These are phyloP conservation scores for Chlorella sp. DNA, from an alignment of 139 green algal genomes.

Conservation along the genomic window DNA sequence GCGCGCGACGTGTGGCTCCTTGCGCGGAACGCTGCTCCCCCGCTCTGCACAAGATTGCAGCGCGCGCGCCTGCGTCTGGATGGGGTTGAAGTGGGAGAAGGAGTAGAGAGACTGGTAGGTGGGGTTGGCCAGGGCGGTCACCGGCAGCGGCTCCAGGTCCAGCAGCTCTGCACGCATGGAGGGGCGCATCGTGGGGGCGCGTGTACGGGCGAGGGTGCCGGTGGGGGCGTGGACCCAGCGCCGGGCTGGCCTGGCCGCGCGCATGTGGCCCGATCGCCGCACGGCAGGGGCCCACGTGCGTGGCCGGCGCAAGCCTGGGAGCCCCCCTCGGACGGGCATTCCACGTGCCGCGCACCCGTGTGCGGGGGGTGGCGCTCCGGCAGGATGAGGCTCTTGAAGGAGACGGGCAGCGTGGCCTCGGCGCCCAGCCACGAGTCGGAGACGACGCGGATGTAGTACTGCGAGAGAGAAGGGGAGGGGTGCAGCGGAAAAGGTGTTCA, in stretches of 20 bases:
- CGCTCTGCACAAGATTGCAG: background rate
- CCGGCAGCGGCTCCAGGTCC: conserved; percentile 91
- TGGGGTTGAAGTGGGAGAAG: conserved; percentile 99
- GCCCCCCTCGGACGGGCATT: background rate
- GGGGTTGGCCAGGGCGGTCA: conserved; percentile 76
- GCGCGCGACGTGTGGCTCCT: too few species aligned
- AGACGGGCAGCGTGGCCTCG: conserved; percentile 66
- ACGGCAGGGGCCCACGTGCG: too few species aligned
- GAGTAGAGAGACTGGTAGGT: conserved; percentile 80
- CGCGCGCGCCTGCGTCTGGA: conserved; percentile 85
- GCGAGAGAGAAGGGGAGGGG: background rate
- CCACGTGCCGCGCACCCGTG: conserved; percentile 22
- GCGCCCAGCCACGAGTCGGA: conserved; percentile 82
- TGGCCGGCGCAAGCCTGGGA: background rate
- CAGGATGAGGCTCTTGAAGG: conserved; percentile 79
- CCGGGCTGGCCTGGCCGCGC: too few species aligned
- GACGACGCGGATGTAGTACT: conserved; percentile 75
- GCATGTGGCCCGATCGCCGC: too few species aligned
- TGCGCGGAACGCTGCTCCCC: too few species aligned
- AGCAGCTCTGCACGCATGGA: conserved; percentile 77
- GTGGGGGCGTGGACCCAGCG: too few species aligned
- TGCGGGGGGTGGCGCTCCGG: conserved; percentile 67
- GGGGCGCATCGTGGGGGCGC: background rate
- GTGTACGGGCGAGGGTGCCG: too few species aligned
- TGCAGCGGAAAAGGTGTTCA: background rate